phyloP scores from a whole-genome alignment of 179 eudicot genomes.

The Heliamphora pulchella region DNA sequence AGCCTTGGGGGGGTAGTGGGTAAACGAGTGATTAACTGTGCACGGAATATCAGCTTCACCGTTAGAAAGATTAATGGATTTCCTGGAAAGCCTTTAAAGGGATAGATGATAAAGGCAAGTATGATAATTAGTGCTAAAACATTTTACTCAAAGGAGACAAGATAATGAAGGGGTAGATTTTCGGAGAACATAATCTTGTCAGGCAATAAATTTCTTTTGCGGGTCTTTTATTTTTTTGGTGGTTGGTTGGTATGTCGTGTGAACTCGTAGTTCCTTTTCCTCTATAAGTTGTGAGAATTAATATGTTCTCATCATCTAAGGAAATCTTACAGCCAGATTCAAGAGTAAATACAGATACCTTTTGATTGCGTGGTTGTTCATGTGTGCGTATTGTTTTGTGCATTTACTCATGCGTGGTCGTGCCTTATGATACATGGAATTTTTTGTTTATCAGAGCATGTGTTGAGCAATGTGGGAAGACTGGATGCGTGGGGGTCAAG shows the following conservation, averaged over 20 bases:
- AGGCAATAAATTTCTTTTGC: neutral
- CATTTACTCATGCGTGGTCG: neutral
- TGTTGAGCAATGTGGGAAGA: conserved; percentile 55
- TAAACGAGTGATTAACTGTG: neutral
- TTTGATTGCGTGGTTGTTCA: neutral
- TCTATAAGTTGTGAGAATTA: neutral
- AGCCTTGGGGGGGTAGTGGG: neutral
- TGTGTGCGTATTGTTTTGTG: neutral
- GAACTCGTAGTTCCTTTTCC: neutral
- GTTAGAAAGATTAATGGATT: neutral
- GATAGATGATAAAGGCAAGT: no score
- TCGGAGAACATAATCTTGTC: neutral
- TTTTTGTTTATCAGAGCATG: conserved; percentile 47
- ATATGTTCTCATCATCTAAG: neutral
- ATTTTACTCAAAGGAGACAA: neutral
- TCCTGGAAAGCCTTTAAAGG: neutral
- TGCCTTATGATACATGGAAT: neutral
- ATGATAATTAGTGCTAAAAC: neutral
- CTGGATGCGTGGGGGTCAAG: conserved; percentile 63
- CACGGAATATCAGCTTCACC: neutral
- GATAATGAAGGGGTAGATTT: neutral
- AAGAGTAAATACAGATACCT: neutral
- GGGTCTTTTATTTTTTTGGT: neutral
- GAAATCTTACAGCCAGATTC: neutral
- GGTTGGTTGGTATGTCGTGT: neutral